Percentiles rank a stretch among this genome's conserved stretches.
Conservation (phyloP, 495 filamentous ascomycete species). For the Hypoxylon rickii region DNA sequence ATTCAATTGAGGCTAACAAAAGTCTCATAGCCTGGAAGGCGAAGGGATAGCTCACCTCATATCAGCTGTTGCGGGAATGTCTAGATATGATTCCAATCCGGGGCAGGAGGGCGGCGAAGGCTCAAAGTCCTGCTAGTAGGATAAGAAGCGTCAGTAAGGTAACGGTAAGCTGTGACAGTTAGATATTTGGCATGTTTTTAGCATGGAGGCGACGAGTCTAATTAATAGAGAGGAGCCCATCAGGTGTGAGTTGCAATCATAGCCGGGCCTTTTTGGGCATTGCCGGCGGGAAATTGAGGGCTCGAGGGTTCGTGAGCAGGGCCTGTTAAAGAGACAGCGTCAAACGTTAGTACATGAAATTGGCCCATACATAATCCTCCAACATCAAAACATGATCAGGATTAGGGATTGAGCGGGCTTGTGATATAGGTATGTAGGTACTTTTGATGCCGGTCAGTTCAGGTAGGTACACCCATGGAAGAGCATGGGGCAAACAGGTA, state of each 20-base stretch:
- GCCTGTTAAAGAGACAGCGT: conserved; percentile 23
- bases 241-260: conserved; percentile 28
- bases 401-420: conserved; percentile 5
- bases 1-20: neutral
- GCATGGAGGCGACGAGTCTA: conserved; percentile 27
- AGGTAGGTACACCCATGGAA: conserved; percentile 12
- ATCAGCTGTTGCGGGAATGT: conserved; percentile 50
- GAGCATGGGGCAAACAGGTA: too few species aligned
- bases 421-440: conserved; percentile 16
- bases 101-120: conserved; percentile 51
- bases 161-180: conserved; percentile 27
- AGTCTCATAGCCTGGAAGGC: neutral
- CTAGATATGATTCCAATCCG: conserved; percentile 55
- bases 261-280: conserved; percentile 38
- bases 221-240: conserved; percentile 24
- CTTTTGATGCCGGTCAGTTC: conserved; percentile 6
- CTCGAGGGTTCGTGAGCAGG: conserved; percentile 26
- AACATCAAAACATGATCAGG: conserved; percentile 13
- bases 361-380: conserved; percentile 11
- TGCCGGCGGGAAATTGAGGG: conserved; percentile 32
- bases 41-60: conserved; percentile 46
- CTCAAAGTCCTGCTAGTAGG: conserved; percentile 54
- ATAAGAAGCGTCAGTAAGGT: conserved; percentile 33
- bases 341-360: conserved; percentile 27
- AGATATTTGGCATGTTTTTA: conserved; percentile 26